A percentile compares a stretch with the other conserved stretches of the same genome.
Conservation (phyloP, 805 yeast genomes). For the Saccharomycopsis amapae region DNA sequence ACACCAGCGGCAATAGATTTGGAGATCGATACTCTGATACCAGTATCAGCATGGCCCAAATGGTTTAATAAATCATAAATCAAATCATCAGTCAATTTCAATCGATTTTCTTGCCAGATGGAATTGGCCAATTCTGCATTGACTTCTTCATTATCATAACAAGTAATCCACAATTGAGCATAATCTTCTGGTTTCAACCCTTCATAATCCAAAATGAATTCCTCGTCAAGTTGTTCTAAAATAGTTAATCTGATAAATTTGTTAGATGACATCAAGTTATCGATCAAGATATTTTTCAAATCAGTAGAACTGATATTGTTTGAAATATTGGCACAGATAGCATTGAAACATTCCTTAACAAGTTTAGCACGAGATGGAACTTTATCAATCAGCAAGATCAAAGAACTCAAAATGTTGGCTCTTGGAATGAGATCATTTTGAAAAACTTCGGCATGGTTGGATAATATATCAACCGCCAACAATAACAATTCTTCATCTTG, state of each 20-base stretch:
- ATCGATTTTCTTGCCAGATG: conserved; percentile 78
- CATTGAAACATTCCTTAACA: conserved; percentile 75
- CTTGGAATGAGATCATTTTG: conserved; percentile 66
- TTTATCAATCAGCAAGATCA: conserved; percentile 50
- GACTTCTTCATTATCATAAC: conserved; percentile 62
- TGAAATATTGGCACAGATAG: conserved; percentile 72
- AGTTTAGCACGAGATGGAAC: conserved; percentile 72
- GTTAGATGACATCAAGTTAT: conserved; percentile 48
- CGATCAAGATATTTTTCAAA: conserved; percentile 47
- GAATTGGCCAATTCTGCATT: conserved; percentile 63
- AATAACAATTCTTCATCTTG: conserved; percentile 83
- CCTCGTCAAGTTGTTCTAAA: conserved; percentile 79
- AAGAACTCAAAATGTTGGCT: conserved; percentile 48
- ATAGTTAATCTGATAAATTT: conserved; percentile 70
- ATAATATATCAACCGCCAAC: conserved; percentile 67
- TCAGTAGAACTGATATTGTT: conserved; percentile 52
- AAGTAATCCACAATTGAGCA: conserved; percentile 71
- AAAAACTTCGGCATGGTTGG: conserved; percentile 62
- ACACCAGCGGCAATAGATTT: conserved; percentile 59
- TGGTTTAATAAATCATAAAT: conserved; percentile 42
- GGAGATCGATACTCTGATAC: conserved; percentile 68
- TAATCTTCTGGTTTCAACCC: conserved; percentile 37
- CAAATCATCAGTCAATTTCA: conserved; percentile 39
- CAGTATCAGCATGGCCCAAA: conserved; percentile 51
- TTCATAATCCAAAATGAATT: conserved; percentile 51